A percentile compares a stretch with the other conserved stretches of the same genome.
Evolutionary conservation across 2,329 filamentous ascomycete genomes (phyloP).

Genomic region (Ophiobolus disseminans): DNA sequence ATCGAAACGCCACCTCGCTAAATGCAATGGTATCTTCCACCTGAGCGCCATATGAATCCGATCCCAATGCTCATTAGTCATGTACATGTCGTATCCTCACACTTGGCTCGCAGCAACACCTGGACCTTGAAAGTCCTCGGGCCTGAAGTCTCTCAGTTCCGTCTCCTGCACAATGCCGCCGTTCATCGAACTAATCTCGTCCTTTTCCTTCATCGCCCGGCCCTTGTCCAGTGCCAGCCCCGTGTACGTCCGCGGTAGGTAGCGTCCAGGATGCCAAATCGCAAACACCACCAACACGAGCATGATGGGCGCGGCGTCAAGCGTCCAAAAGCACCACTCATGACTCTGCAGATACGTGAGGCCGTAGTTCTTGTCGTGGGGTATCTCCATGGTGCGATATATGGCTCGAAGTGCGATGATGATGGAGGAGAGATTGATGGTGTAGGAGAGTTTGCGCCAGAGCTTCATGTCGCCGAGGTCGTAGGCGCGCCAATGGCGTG

Average conservation of each 20-base stretch:
- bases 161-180: conserved; percentile 9
- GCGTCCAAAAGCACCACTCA: conserved; percentile 62
- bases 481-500: conserved; percentile 33
- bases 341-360: conserved; percentile 58
- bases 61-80: conserved; percentile 1
- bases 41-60: conserved; percentile 2
- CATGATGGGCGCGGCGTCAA: conserved; percentile 59
- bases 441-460: conserved; percentile 43
- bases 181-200: conserved; percentile 33
- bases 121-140: conserved; percentile 33
- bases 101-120: conserved; percentile 6
- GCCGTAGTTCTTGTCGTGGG: conserved; percentile 53
- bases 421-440: conserved; percentile 43
- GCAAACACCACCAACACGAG: conserved; percentile 58
- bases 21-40: conserved; percentile 25
- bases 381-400: conserved; percentile 62
- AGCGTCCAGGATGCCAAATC: conserved; percentile 56
- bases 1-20: conserved; percentile 19
- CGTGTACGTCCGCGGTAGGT: conserved; percentile 43
- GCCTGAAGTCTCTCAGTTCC: conserved; percentile 29
- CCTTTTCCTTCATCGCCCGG: conserved; percentile 42
- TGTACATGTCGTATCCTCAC: not conserved
- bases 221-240: conserved; percentile 36
- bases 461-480: conserved; percentile 47
- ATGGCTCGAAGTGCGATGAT: conserved; percentile 57